Evolutionary conservation across 352 stramenopile species (phyloP).

Genomic region (Elongisporangium anandrum): DNA sequence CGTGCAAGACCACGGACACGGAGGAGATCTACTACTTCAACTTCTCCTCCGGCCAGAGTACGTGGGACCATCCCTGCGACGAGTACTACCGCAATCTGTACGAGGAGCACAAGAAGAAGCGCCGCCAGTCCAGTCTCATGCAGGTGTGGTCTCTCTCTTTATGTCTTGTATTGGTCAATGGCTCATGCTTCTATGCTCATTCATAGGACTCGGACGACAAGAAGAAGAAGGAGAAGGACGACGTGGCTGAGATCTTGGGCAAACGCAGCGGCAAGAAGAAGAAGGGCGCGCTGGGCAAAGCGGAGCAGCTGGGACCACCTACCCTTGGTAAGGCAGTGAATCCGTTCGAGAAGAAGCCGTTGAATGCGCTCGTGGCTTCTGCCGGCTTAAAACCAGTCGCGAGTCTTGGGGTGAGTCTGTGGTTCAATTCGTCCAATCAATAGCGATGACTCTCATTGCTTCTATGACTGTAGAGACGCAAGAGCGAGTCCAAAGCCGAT

Average conservation of each 20-base stretch:
- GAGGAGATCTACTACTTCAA: constrained; percentile 98
- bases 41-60: constrained; percentile 89
- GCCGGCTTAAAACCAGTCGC: constrained; percentile 36
- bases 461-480: constrained; percentile 12
- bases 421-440: not conserved
- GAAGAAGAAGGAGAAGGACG: constrained; percentile 79
- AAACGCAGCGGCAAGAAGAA: constrained; percentile 62
- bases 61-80: constrained; percentile 94
- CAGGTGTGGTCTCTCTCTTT: constrained; percentile 17
- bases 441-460: not conserved
- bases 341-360: constrained; percentile 70
- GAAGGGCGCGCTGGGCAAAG: constrained; percentile 27
- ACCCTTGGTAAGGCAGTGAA: constrained; percentile 25
- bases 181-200: not conserved
- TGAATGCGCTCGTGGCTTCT: constrained; percentile 31
- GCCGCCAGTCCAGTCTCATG: constrained; percentile 21
- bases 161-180: not conserved
- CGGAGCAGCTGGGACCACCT: constrained; percentile 39
- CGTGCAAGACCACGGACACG: constrained; percentile 93
- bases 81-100: constrained; percentile 93
- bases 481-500: constrained; percentile 28
- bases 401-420: constrained; percentile 41
- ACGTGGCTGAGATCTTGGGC: constrained; percentile 75
- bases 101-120: constrained; percentile 90
- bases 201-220: constrained; percentile 58